Evolutionary conservation across 345 rosid species (phyloP).

Genomic region (Bretschneidera sinensis): DNA sequence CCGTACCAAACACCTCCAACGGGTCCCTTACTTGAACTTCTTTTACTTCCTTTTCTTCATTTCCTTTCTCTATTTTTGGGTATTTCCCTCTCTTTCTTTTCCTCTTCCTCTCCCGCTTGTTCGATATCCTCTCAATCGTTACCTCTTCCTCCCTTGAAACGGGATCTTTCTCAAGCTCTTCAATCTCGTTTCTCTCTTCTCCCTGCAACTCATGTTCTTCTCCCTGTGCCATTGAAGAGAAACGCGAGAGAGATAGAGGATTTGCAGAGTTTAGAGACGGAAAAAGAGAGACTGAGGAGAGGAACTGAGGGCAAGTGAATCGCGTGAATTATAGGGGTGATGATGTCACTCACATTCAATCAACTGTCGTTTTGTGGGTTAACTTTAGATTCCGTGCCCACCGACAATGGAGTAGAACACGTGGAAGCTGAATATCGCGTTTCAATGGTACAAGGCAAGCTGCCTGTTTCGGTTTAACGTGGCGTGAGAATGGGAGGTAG

Average conservation of each 20-base stretch:
- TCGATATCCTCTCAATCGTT: not conserved
- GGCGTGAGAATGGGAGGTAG: too few species aligned
- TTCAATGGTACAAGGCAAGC: too few species aligned
- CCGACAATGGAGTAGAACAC: too few species aligned
- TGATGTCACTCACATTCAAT: not conserved
- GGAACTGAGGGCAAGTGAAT: not conserved
- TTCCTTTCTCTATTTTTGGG: constrained; percentile 5
- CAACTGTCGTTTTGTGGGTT: not conserved
- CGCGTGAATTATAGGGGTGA: not conserved
- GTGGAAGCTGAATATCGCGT: too few species aligned
- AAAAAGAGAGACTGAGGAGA: too few species aligned
- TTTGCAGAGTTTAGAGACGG: too few species aligned
- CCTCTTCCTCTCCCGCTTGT: constrained; percentile 9
- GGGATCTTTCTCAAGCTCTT: not conserved
- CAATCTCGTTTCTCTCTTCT: not conserved
- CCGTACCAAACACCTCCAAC: constrained; percentile 46
- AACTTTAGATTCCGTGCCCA: not conserved
- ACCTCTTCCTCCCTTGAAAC: not conserved
- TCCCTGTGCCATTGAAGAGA: not conserved
- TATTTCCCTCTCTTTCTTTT: not conserved
- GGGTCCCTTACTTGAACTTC: constrained; percentile 28
- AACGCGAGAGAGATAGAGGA: not conserved
- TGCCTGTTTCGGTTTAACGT: too few species aligned
- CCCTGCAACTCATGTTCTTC: not conserved
- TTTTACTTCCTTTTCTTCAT: not conserved